Base-by-base conservation (phyloP, 2,329 filamentous ascomycete genomes). In the Hypoxylon sp. region DNA sequence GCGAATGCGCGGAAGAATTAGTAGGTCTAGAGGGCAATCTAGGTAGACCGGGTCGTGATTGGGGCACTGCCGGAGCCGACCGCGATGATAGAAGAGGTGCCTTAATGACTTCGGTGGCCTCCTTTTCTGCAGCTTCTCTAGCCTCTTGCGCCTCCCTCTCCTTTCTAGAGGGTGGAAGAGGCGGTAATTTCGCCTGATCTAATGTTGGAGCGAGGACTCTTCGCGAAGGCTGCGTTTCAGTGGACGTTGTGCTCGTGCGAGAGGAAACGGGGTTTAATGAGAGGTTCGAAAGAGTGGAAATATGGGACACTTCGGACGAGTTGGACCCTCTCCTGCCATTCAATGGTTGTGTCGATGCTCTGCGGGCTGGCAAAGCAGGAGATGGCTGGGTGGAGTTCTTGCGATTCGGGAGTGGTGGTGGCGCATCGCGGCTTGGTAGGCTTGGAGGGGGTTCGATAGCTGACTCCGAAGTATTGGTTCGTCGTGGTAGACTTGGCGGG, bases 171-270 rank as follows among this genome's bases (percentile, higher is more conserved):
- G 88, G 88, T 0, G 88, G 89, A 37, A 91, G 77, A 10, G 85
- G 83, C 0, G 88, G 89, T 10, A 91, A 80, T 55, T 84, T 86
- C n/a, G 86, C 81, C 35, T 85, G 82, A 58, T 88, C 87, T 53
- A 88, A 82, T 0, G 84, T 77, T 1, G 89, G 88, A 2, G 89
- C 87, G 22, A 91, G 76, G 59, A 85, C 88, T 66, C 87, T 82
- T 13, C 80, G 72, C 3, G 78, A 69, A 1, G 77, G 68, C n/a
- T 75, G 75, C 7, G 80, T 75, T 10, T 84, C 83, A 22, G 79
- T 77, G 1, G 86, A 85, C 7, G 81, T 79, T 51, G 81, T 79
- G 72, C 84, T 89, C 0, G 85, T 83, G 22, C 80, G 81, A 1
- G 86, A 87, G 7, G 83, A 85, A 30, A 79, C 74, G 2, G 80